Conservation (phyloP, 2,329 filamentous ascomycete genomes). For the Hirsutella thompsonii region DNA sequence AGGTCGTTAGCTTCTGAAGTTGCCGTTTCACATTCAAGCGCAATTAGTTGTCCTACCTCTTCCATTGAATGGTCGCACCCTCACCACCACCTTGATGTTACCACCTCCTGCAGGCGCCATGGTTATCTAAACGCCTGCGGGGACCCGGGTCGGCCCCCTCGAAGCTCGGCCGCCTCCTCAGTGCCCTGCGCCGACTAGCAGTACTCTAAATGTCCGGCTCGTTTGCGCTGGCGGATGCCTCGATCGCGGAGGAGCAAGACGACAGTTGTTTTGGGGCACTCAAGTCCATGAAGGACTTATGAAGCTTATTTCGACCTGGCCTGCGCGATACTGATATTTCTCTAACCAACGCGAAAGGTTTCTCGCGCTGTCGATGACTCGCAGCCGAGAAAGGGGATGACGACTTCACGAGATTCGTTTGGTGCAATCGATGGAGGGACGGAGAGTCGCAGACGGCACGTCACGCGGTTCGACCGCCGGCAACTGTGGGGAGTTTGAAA, state of each 20-base stretch:
- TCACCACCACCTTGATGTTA: slow-evolving; percentile 99
- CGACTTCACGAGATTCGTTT: background rate
- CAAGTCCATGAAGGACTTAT: slow-evolving; percentile 5
- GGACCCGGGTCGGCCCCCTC: slow-evolving; percentile 23
- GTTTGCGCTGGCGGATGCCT: background rate
- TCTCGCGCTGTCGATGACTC: background rate
- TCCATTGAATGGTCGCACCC: slow-evolving; percentile 87
- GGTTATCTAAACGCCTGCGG: slow-evolving; percentile 15
- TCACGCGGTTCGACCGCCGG: background rate
- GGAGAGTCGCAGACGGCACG: background rate
- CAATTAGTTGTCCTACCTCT: slow-evolving; percentile 49
- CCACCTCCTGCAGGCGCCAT: slow-evolving; percentile 56
- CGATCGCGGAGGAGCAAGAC: background rate
- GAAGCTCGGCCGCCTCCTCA: slow-evolving; percentile 9
- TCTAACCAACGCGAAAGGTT: too few species aligned
- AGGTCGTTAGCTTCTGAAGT: slow-evolving; percentile 7
- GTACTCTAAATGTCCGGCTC: background rate
- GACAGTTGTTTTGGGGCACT: slow-evolving; percentile 2
- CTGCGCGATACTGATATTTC: too few species aligned
- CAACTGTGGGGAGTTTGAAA: background rate
- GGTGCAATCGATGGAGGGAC: background rate
- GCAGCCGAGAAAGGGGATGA: background rate
- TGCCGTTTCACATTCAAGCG: background rate
- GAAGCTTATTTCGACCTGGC: background rate
- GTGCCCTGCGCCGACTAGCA: slow-evolving; percentile 14